Evolutionary conservation across 2,329 filamentous ascomycete species (phyloP).

Genomic region (Paracoccidioides lutzii): DNA sequence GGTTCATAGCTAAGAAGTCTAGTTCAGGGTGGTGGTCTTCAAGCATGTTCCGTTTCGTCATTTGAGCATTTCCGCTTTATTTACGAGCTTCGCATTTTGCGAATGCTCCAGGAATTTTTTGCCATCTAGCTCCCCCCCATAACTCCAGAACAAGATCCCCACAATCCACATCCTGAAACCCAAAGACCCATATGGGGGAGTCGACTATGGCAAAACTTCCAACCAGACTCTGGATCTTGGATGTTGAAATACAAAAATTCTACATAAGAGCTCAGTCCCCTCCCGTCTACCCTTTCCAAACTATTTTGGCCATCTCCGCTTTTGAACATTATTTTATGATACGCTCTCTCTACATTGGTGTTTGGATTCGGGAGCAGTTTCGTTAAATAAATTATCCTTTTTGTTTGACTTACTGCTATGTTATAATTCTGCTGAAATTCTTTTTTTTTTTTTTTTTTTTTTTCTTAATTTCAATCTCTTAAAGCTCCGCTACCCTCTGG

Average conservation of each 20-base stretch:
- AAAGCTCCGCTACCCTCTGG: background rate
- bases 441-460: background rate
- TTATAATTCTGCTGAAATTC: background rate
- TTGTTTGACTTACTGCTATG: background rate
- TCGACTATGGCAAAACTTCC: conserved; percentile 10
- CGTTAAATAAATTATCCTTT: background rate
- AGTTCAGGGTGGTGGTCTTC: background rate
- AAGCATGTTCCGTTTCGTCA: background rate
- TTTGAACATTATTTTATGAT: background rate
- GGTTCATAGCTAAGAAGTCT: background rate
- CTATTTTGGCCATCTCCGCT: background rate
- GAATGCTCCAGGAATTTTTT: background rate
- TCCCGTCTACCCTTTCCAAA: background rate
- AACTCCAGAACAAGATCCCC: conserved; percentile 2
- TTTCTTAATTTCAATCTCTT: background rate
- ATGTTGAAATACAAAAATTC: conserved; percentile 11
- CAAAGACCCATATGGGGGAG: conserved; percentile 17
- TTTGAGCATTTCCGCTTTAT: background rate
- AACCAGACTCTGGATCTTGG: conserved; percentile 3
- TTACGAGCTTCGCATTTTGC: background rate
- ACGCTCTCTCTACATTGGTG: background rate
- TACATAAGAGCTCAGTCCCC: conserved; percentile 9
- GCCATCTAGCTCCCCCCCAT: background rate
- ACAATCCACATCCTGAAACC: background rate
- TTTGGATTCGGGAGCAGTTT: background rate